phyloP scores from a whole-genome alignment of 2,329 filamentous ascomycete species.

The Teratosphaeria nubilosa region DNA sequence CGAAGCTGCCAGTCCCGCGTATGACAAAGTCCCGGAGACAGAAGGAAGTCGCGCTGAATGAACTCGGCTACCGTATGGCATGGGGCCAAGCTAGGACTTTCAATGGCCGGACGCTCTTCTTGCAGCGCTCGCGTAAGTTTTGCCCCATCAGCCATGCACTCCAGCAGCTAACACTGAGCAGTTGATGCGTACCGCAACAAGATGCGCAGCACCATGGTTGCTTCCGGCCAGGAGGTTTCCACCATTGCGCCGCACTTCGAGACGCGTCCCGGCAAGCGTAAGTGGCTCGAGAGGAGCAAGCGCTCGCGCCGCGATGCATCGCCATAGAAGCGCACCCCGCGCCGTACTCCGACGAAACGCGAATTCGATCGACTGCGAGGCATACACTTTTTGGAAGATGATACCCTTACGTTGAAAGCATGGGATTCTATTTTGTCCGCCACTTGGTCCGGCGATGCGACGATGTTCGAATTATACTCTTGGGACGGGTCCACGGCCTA shows the following conservation, averaged over 20 bases:
- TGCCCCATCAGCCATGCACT: neutral
- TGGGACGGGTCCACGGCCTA: neutral
- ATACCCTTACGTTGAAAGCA: neutral
- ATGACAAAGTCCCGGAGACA: constrained; percentile 59
- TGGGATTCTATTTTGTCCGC: neutral
- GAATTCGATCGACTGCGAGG: neutral
- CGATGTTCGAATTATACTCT: neutral
- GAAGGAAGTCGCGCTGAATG: constrained; percentile 85
- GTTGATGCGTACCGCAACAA: constrained; percentile 94
- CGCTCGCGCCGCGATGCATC: constrained; percentile 6
- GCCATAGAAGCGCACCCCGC: neutral
- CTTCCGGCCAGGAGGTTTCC: constrained; percentile 63
- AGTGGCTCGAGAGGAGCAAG: constrained; percentile 40
- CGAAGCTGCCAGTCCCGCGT: constrained; percentile 64
- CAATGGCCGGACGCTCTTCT: constrained; percentile 71
- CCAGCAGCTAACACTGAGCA: constrained; percentile 7
- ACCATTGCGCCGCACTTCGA: constrained; percentile 77
- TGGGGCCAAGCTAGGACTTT: constrained; percentile 94
- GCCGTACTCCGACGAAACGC: neutral
- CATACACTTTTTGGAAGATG: neutral
- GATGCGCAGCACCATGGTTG: constrained; percentile 72
- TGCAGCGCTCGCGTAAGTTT: constrained; percentile 80
- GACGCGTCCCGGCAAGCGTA: constrained; percentile 73
- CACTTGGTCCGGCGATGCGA: neutral
- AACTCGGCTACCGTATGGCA: constrained; percentile 87